These are phyloP conservation scores for Zygosaccharomyces pseudobailii DNA, from an alignment of 1,139 yeast species.

Conservation along the genomic window DNA sequence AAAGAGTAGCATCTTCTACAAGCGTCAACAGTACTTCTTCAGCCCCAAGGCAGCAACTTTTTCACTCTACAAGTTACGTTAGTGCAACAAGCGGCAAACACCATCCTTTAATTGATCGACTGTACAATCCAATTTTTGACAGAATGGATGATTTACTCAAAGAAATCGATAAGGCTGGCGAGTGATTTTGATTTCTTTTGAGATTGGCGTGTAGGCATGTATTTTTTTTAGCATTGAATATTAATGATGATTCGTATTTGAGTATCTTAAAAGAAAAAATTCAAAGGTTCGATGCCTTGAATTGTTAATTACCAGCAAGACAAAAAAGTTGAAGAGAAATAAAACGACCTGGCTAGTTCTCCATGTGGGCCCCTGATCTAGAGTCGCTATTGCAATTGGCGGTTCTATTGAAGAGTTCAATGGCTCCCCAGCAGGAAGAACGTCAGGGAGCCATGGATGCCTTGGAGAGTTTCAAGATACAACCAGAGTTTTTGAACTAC, in stretches of 20 bases:
- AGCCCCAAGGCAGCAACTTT: conserved; percentile 10
- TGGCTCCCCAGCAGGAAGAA: conserved; percentile 51
- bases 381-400: conserved; percentile 59
- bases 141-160: conserved; percentile 43
- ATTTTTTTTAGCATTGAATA: conserved; percentile 1
- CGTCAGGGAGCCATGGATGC: conserved; percentile 64
- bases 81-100: conserved; percentile 7
- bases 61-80: conserved; percentile 4
- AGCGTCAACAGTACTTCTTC: conserved; percentile 24
- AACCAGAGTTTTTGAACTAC: conserved; percentile 77
- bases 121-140: conserved; percentile 47
- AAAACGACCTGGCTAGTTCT: not conserved
- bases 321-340: not conserved
- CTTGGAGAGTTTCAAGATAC: conserved; percentile 58
- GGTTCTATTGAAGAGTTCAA: conserved; percentile 58
- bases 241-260: conserved; percentile 3
- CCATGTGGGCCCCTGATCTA: conserved; percentile 59
- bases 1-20: conserved; percentile 20
- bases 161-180: conserved; percentile 22
- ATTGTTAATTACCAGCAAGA: not conserved
- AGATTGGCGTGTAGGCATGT: not conserved
- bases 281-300: not conserved
- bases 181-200: conserved; percentile 4
- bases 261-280: conserved; percentile 1
- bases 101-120: conserved; percentile 44